Evolutionary conservation across 192 early-diverging fungal species (phyloP).

Genomic region (Borealophlyctis nickersoniae): DNA sequence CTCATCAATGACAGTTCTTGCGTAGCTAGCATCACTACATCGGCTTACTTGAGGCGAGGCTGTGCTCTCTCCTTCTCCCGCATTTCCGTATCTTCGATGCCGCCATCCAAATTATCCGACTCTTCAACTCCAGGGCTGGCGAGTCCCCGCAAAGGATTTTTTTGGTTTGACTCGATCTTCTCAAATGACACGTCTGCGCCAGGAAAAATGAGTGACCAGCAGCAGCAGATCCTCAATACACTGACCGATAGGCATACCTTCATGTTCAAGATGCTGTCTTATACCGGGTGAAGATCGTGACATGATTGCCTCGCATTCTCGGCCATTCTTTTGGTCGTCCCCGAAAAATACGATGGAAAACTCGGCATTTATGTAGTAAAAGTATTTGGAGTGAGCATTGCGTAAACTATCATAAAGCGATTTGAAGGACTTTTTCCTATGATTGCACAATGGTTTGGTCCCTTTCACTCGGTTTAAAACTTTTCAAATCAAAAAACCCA

Average conservation of each 20-base stretch:
- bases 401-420: constrained; percentile 8
- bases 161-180: no score
- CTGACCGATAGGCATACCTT: constrained; percentile 23
- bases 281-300: constrained; percentile 14
- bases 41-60: neutral
- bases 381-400: constrained; percentile 5
- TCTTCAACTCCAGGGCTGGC: neutral
- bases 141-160: no score
- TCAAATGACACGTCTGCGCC: no score
- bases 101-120: no score
- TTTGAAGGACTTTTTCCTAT: constrained; percentile 23
- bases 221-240: no score
- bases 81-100: neutral
- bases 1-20: no score
- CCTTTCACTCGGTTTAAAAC: neutral
- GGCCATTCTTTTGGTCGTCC: neutral
- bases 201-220: no score
- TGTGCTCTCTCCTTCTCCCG: neutral
- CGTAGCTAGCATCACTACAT: no score
- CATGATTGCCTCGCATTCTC: constrained; percentile 13
- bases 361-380: constrained; percentile 26
- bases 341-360: constrained; percentile 21
- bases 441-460: neutral
- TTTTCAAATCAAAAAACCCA: neutral
- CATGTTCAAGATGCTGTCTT: constrained; percentile 8